Base-by-base conservation (phyloP, 2,329 filamentous ascomycete genomes). In the Dothidotthia symphoricarpi region DNA sequence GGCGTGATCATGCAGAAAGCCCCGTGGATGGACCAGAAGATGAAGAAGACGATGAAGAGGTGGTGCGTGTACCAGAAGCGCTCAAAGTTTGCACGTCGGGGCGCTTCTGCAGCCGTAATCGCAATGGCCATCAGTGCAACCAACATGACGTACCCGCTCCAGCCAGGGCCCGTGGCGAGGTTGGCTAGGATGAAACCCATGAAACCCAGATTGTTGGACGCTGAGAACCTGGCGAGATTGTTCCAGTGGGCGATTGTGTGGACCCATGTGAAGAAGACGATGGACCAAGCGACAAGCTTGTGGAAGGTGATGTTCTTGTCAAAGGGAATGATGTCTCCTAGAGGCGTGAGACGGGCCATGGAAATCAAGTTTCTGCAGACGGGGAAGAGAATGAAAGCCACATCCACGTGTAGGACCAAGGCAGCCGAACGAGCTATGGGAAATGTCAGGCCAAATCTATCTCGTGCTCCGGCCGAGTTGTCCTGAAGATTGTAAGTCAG, bases 31-130 rank as follows among this genome's bases (percentile, higher is more conserved):
- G 86, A 83, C 86, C 87, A 93, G 75, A 93, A 90, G 53, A 91
- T 75, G 73, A 93, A 93, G 76, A 93, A 93, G 49, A 91, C 61
- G 67, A 91, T 80, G 65, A 93, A 93, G 64, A 93, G 78, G 71
- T 93, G 88, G 69, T 94, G 87, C 2, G 85, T 88, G 67, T 89
- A 90, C 87, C 88, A 94, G 75, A 93, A 94, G 16, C 86, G 84
- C 67, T 91, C 87, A 64, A 88, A 91, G 71, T 93, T 90, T 45
- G 84, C 83, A 36, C 86, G 81, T 34, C 86, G 78, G 8, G 82
- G 80, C 72, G 86, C 87, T 69, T 91, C 86, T 11, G 86, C 73
- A 7, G 86, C 88, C 0, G 87, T 93, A 16, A 82, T 58, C 3
- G 85, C 83, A 77, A 94, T 93, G 34, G 81, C 81, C 75, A 86